Evolutionary conservation across 2,329 filamentous ascomycete species (phyloP).

Genomic region (Xylariales sp.): DNA sequence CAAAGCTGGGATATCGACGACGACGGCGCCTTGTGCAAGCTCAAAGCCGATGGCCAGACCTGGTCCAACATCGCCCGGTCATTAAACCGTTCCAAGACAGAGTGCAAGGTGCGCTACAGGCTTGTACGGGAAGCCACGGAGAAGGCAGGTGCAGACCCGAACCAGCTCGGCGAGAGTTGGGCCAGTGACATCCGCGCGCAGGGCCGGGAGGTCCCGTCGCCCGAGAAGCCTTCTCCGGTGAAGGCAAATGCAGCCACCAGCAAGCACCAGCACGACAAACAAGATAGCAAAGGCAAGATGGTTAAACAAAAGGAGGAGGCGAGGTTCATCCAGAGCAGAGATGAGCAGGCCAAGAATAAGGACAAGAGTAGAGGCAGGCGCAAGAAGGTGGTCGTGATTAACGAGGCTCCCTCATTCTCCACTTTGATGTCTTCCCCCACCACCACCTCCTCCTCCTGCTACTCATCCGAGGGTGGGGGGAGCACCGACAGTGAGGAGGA

Average conservation of each 20-base stretch:
- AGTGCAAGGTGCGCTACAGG: conserved; percentile 11
- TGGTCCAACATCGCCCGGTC: conserved; percentile 12
- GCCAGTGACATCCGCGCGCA: conserved; percentile 1
- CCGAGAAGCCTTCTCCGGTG: not conserved
- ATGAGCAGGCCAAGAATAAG: not conserved
- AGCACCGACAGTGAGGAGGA: conserved; percentile 3
- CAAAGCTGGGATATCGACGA: conserved; percentile 14
- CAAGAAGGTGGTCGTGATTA: not conserved
- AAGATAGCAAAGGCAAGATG: not conserved
- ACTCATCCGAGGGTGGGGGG: conserved; percentile 2
- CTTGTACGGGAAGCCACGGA: conserved; percentile 2
- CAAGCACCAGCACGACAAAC: not conserved
- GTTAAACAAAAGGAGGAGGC: no score
- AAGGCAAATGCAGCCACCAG: not conserved
- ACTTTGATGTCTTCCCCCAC: not conserved
- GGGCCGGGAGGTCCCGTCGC: conserved; percentile 1
- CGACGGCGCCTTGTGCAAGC: conserved; percentile 13
- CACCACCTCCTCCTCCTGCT: conserved; percentile 1
- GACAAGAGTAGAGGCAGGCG: not conserved
- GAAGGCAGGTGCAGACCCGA: not conserved
- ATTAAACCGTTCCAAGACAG: conserved; percentile 8
- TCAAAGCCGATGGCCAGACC: conserved; percentile 9
- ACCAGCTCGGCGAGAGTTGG: conserved; percentile 4
- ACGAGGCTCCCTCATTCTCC: no score
- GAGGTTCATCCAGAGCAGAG: no score